phyloP scores from a whole-genome alignment of 768 basidiomycete genomes.

The Phylloporus sp. region DNA sequence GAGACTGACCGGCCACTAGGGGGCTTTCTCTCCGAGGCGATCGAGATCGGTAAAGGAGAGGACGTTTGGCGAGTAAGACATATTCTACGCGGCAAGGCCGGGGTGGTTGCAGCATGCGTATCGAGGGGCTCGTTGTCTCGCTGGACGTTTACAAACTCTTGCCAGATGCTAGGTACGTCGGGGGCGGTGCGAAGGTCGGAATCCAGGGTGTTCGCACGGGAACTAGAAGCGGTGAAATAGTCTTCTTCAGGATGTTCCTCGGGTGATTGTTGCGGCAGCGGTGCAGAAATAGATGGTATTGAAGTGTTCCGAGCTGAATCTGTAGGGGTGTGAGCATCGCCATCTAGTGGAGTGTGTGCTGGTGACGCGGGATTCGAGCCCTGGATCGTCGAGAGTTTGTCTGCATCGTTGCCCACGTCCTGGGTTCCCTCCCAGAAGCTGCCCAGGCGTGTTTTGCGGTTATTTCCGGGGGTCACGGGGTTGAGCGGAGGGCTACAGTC shows the following conservation, averaged over 20 bases:
- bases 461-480: constrained; percentile 42
- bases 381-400: constrained; percentile 21
- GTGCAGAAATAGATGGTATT: constrained; percentile 12
- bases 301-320: constrained; percentile 11
- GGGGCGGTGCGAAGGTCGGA: constrained; percentile 5
- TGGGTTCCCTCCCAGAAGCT: constrained; percentile 78
- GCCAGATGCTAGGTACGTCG: constrained; percentile 23
- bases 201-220: constrained; percentile 22
- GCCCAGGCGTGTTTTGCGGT: constrained; percentile 52
- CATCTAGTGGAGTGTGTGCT: constrained; percentile 3
- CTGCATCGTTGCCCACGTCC: constrained; percentile 46
- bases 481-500: constrained; percentile 32
- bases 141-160: constrained; percentile 22
- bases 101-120: constrained; percentile 34
- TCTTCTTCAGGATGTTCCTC: constrained; percentile 26
- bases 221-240: constrained; percentile 27
- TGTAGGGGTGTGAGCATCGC: not conserved
- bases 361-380: constrained; percentile 25
- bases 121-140: constrained; percentile 30
- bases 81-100: constrained; percentile 47
- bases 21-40: constrained; percentile 28
- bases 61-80: constrained; percentile 59
- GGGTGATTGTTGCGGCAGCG: constrained; percentile 21
- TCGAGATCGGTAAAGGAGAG: constrained; percentile 52
- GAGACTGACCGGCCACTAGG: constrained; percentile 31